These are phyloP conservation scores for Polygonum maritimum DNA, from an alignment of 148 eudicot species.

Conservation along the genomic window DNA sequence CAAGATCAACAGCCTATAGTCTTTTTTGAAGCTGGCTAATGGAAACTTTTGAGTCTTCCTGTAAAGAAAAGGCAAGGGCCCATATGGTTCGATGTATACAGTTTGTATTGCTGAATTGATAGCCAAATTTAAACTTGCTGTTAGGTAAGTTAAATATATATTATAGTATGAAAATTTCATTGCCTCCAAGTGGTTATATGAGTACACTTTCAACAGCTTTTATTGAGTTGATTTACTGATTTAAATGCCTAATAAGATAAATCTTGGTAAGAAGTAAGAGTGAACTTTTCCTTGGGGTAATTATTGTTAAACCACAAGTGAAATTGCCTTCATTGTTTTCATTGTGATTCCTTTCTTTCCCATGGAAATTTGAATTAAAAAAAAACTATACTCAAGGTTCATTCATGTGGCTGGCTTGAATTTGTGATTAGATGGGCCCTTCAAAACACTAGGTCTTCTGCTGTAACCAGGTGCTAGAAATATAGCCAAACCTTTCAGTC, in stretches of 20 bases:
- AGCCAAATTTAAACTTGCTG: no score
- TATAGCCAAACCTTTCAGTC: not conserved
- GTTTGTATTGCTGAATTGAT: not conserved
- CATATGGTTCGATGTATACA: not conserved
- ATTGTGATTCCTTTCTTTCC: conserved; percentile 1
- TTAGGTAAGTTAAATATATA: no score
- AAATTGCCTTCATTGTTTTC: no score
- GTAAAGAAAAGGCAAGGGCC: not conserved
- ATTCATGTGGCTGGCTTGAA: not conserved
- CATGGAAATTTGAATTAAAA: not conserved
- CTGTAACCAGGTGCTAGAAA: not conserved
- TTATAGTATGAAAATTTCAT: no score
- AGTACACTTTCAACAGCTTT: no score
- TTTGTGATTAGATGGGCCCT: not conserved
- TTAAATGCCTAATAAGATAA: no score
- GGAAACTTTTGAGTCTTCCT: no score
- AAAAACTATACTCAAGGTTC: not conserved
- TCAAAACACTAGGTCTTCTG: not conserved
- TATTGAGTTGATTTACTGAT: no score
- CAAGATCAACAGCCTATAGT: conserved; percentile 11
- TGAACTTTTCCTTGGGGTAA: no score
- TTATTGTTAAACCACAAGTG: not conserved
- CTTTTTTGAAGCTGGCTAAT: no score
- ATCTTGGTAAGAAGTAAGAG: no score
- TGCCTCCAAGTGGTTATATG: no score